Percentiles rank a stretch among this genome's conserved stretches.
Conservation (phyloP, 2,329 filamentous ascomycete species). For the Zasmidium cellare region DNA sequence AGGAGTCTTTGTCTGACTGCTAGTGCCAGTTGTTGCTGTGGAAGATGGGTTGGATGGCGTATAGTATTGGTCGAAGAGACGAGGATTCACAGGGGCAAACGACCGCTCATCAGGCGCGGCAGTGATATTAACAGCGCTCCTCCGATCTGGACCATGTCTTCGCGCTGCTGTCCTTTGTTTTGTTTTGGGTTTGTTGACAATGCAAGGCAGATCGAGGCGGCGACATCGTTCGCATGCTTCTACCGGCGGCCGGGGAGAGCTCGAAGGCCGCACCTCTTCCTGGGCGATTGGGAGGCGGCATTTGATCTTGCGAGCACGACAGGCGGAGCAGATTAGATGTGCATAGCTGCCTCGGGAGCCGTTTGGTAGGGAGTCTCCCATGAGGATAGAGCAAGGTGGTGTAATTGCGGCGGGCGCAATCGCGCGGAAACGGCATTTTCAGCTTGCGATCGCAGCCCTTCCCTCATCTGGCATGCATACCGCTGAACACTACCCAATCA, state of each 20-base stretch:
- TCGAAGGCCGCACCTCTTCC: neutral
- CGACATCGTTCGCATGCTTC: neutral
- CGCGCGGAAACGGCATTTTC: too few species aligned
- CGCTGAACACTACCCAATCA: too few species aligned
- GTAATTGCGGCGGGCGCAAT: too few species aligned
- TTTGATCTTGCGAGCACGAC: neutral
- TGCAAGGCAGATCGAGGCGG: neutral
- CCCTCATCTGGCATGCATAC: too few species aligned
- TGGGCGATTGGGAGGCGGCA: neutral
- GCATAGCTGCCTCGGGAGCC: neutral
- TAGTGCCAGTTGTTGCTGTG: too few species aligned
- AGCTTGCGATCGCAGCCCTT: too few species aligned
- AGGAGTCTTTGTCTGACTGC: too few species aligned
- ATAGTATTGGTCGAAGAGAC: neutral
- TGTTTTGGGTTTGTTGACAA: neutral
- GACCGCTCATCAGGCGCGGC: neutral
- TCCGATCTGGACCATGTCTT: neutral
- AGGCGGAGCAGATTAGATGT: neutral
- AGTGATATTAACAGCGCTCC: neutral
- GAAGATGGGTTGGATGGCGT: neutral
- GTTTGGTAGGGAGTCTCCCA: neutral
- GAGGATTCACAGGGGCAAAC: neutral
- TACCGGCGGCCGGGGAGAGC: neutral
- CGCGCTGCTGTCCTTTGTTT: neutral
- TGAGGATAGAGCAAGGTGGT: neutral